Evolutionary conservation across 2,329 filamentous ascomycete species (phyloP).

Genomic region (Claviceps paspali): DNA sequence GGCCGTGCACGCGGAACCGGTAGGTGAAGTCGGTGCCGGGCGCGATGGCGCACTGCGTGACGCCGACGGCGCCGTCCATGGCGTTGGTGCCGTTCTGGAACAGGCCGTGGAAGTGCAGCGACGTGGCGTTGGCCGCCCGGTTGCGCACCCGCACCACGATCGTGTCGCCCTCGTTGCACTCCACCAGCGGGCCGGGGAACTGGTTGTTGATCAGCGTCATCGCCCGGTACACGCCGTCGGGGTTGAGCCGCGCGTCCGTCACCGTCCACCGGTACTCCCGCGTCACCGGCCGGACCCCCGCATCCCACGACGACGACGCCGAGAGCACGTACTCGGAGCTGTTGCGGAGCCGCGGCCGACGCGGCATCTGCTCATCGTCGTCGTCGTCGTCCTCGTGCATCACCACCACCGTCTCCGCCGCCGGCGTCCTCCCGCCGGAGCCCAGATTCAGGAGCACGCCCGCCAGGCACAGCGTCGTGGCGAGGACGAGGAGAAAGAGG

Average conservation of each 20-base stretch:
- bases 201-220: slow-evolving; percentile 60
- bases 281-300: slow-evolving; percentile 28
- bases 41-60: slow-evolving; percentile 52
- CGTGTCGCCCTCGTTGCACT: slow-evolving; percentile 58
- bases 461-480: no score
- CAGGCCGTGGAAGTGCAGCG: slow-evolving; percentile 64
- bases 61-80: slow-evolving; percentile 57
- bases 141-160: slow-evolving; percentile 57
- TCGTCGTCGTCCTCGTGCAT: slow-evolving; percentile 2
- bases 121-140: slow-evolving; percentile 47
- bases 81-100: slow-evolving; percentile 61
- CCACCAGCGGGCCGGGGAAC: slow-evolving; percentile 59
- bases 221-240: slow-evolving; percentile 40
- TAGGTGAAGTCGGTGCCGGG: slow-evolving; percentile 50
- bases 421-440: no score
- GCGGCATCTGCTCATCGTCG: slow-evolving; percentile 12
- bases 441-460: no score
- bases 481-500: no score
- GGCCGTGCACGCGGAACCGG: slow-evolving; percentile 44
- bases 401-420: no score
- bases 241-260: slow-evolving; percentile 39
- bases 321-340: slow-evolving; percentile 41
- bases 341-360: slow-evolving; percentile 14
- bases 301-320: slow-evolving; percentile 41
- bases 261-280: slow-evolving; percentile 48